Conservation (phyloP, 2,329 filamentous ascomycete genomes). For the Cercospora sp. region DNA sequence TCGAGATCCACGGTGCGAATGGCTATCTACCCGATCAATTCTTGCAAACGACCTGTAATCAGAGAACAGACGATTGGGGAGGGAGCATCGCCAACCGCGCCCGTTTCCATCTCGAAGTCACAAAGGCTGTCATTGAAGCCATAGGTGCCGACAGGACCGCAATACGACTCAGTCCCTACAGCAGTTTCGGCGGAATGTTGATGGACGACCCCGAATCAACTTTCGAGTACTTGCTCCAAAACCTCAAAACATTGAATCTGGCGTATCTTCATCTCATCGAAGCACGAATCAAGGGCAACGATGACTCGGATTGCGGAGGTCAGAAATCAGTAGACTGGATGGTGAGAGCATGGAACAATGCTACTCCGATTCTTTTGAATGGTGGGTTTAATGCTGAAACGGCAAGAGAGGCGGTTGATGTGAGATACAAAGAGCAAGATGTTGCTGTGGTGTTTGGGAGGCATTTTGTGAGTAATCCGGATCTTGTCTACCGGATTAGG, state of each 20-base stretch:
- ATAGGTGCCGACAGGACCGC: constrained; percentile 50
- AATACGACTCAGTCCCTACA: constrained; percentile 63
- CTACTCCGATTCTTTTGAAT: constrained; percentile 51
- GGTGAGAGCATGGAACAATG: constrained; percentile 48
- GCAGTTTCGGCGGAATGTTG: constrained; percentile 60
- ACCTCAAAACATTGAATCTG: constrained; percentile 54
- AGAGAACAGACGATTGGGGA: constrained; percentile 53
- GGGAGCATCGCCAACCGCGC: constrained; percentile 55
- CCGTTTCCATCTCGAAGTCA: constrained; percentile 59
- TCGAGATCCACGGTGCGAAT: constrained; percentile 55
- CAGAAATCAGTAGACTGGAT: constrained; percentile 48
- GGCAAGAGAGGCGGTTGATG: constrained; percentile 37
- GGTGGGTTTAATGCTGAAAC: constrained; percentile 45
- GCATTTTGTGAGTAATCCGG: constrained; percentile 52
- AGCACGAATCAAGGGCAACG: constrained; percentile 52
- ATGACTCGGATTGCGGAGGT: constrained; percentile 35
- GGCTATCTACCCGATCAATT: constrained; percentile 58
- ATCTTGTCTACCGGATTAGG: constrained; percentile 49
- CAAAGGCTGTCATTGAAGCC: constrained; percentile 46
- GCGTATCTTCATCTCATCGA: constrained; percentile 65
- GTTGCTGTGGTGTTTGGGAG: constrained; percentile 50
- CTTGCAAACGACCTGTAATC: constrained; percentile 53
- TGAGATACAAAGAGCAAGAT: constrained; percentile 43
- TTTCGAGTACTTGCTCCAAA: constrained; percentile 57
- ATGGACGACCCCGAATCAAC: constrained; percentile 64